These are phyloP conservation scores for Tetrapisispora taiwanensis DNA, from an alignment of 805 yeast genomes.

Conservation along the genomic window DNA sequence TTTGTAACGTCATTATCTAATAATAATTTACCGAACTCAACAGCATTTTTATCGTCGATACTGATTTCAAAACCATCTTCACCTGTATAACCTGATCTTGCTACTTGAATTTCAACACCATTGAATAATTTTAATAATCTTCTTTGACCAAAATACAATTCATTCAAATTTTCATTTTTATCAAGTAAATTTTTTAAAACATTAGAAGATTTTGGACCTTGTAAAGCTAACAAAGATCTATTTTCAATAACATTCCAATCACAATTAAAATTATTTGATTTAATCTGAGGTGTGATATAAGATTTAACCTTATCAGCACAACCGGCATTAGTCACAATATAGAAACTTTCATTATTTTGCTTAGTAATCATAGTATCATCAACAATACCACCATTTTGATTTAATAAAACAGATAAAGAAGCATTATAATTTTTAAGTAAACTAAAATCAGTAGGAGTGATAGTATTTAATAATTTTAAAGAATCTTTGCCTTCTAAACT, in stretches of 20 bases:
- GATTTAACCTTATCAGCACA: constrained; percentile 72
- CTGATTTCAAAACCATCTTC: constrained; percentile 96
- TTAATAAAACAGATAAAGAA: constrained; percentile 67
- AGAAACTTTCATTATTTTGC: constrained; percentile 50
- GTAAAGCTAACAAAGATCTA: constrained; percentile 69
- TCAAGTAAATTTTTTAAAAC: constrained; percentile 55
- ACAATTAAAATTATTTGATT: constrained; percentile 24
- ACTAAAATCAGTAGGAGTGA: constrained; percentile 83
- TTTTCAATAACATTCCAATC: constrained; percentile 47
- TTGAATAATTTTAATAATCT: constrained; percentile 30
- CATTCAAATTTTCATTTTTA: constrained; percentile 30
- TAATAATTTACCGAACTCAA: constrained; percentile 51
- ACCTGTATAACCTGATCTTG: constrained; percentile 96
- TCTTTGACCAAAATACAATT: constrained; percentile 65
- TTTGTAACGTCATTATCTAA: constrained; percentile 47
- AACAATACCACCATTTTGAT: constrained; percentile 74
- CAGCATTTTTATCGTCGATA: constrained; percentile 50
- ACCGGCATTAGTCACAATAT: constrained; percentile 94
- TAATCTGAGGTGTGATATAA: constrained; percentile 34
- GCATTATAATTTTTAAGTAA: constrained; percentile 47
- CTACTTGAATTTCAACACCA: constrained; percentile 52
- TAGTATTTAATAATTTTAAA: constrained; percentile 54
- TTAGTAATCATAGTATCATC: constrained; percentile 90
- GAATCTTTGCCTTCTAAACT: constrained; percentile 60
- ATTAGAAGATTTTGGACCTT: constrained; percentile 79